Conservation (phyloP, 2,329 filamentous ascomycete genomes). For the Lecanicillium sp. region DNA sequence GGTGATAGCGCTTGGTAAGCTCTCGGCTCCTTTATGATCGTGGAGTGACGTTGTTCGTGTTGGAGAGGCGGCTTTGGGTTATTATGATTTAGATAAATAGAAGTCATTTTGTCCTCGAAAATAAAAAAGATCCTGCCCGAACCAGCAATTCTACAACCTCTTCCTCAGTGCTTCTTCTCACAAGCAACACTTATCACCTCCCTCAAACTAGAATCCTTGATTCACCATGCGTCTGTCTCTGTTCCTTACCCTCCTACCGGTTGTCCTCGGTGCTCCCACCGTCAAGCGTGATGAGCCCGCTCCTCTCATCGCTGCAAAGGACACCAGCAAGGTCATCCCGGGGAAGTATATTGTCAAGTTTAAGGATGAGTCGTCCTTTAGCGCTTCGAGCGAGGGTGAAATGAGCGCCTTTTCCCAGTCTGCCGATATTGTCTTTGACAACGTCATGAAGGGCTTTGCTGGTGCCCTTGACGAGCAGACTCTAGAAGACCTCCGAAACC, state of each 20-base stretch:
- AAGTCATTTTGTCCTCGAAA: too few relatives aligned
- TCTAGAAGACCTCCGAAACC: constrained; percentile 14
- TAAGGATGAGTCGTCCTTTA: constrained; percentile 12
- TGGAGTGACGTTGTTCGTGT: too few relatives aligned
- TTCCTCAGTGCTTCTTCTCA: too few relatives aligned
- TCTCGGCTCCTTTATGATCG: too few relatives aligned
- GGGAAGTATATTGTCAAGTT: constrained; percentile 24
- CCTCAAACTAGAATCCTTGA: too few relatives aligned
- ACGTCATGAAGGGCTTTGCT: constrained; percentile 17
- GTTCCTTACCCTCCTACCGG: constrained; percentile 16
- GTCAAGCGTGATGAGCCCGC: constrained; percentile 17
- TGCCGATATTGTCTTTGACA: constrained; percentile 17
- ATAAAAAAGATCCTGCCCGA: too few relatives aligned
- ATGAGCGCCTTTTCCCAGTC: constrained; percentile 11
- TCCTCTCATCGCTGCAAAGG: constrained; percentile 15
- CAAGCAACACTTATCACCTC: too few relatives aligned
- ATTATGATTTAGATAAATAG: too few relatives aligned
- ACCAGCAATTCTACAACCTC: too few relatives aligned
- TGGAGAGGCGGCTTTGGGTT: too few relatives aligned
- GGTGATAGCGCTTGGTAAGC: too few relatives aligned
- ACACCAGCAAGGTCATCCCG: constrained; percentile 12
- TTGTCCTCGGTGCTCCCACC: constrained; percentile 14
- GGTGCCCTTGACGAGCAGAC: constrained; percentile 13
- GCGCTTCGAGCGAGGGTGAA: constrained; percentile 10
- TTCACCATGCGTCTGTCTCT: constrained; percentile 16